phyloP scores from a whole-genome alignment of 2,329 filamentous ascomycete genomes.

The Bipolaris zeicola region DNA sequence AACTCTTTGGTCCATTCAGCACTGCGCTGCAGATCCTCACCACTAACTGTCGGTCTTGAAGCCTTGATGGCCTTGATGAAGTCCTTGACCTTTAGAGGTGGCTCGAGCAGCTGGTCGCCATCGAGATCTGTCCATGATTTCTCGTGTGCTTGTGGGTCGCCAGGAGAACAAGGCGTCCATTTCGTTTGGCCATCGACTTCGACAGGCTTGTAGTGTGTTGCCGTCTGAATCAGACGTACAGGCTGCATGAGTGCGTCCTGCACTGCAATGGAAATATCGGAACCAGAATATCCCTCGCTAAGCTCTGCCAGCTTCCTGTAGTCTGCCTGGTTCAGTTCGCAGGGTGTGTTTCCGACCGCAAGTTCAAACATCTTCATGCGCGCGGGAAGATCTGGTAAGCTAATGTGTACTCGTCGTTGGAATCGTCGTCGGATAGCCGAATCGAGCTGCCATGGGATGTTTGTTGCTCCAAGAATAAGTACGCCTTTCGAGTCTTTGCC shows the following conservation, averaged over 20 bases:
- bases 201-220: slow-evolving; percentile 96
- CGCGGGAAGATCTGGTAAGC: slow-evolving; percentile 83
- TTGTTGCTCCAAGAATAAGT: slow-evolving; percentile 92
- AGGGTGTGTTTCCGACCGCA: slow-evolving; percentile 90
- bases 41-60: slow-evolving; percentile 86
- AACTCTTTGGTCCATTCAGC: slow-evolving; percentile 96
- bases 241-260: slow-evolving; percentile 98
- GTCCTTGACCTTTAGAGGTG: slow-evolving; percentile 84
- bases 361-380: slow-evolving; percentile 96
- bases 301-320: slow-evolving; percentile 79
- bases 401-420: slow-evolving; percentile 94
- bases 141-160: slow-evolving; percentile 81
- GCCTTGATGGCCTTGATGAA: slow-evolving; percentile 91
- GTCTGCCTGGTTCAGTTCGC: slow-evolving; percentile 76
- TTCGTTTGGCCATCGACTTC: slow-evolving; percentile 69
- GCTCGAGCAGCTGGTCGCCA: slow-evolving; percentile 82
- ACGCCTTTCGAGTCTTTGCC: slow-evolving; percentile 94
- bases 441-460: slow-evolving; percentile 98
- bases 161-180: slow-evolving; percentile 90
- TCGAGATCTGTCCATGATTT: slow-evolving; percentile 93
- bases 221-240: slow-evolving; percentile 93
- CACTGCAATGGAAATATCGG: slow-evolving; percentile 93
- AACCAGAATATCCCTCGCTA: slow-evolving; percentile 93
- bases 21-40: slow-evolving; percentile 81
- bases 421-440: slow-evolving; percentile 94